Conservation (phyloP, 345 rosid species). For the Balakata baccata region DNA sequence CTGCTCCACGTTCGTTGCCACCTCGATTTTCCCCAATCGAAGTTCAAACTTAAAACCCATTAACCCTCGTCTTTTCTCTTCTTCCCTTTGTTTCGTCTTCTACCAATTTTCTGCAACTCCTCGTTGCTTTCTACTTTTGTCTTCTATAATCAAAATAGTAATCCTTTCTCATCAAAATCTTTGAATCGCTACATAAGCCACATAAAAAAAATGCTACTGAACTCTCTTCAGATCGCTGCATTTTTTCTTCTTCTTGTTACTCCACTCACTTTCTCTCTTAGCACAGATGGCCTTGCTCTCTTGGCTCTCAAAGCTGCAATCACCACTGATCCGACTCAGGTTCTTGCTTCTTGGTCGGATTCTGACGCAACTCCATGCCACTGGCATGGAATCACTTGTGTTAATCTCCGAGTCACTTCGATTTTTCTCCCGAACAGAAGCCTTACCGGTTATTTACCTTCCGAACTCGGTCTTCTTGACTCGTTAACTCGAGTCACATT, state of each 20-base stretch:
- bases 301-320: slow-evolving; percentile 84
- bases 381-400: slow-evolving; percentile 73
- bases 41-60: slow-evolving; percentile 13
- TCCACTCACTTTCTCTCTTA: slow-evolving; percentile 42
- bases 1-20: not conserved
- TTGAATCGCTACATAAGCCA: not conserved
- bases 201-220: slow-evolving; percentile 10
- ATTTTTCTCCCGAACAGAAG: slow-evolving; percentile 50
- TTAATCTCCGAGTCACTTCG: slow-evolving; percentile 55
- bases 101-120: slow-evolving; percentile 43
- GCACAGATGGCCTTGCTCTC: slow-evolving; percentile 77
- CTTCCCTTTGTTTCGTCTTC: not conserved
- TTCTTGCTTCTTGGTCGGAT: slow-evolving; percentile 63
- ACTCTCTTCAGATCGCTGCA: slow-evolving; percentile 6
- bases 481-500: slow-evolving; percentile 59
- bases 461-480: slow-evolving; percentile 75
- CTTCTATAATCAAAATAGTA: slow-evolving; percentile 3
- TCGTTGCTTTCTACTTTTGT: slow-evolving; percentile 44
- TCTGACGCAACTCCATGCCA: slow-evolving; percentile 74
- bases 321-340: slow-evolving; percentile 54
- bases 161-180: not conserved
- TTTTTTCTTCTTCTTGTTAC: slow-evolving; percentile 13
- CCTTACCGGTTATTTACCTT: slow-evolving; percentile 77
- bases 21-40: slow-evolving; percentile 17
- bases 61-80: not conserved